Evolutionary conservation across 2,329 filamentous ascomycete species (phyloP), one percentile per base, ranked within the genome.

Genomic region (Cercospora sp.): DNA sequence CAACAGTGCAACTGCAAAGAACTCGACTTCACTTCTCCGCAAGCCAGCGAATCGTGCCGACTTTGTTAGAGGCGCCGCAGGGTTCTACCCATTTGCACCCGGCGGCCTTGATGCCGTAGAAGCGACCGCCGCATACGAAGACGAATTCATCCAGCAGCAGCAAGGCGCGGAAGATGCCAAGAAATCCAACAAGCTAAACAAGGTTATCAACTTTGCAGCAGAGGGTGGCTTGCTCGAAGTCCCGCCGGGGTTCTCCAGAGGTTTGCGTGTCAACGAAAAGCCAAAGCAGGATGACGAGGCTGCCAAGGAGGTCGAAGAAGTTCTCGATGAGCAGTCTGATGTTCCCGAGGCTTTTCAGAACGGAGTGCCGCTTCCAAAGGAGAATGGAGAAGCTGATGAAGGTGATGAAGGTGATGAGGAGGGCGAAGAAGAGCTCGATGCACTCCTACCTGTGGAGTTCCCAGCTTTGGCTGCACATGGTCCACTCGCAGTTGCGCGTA

Each of bases 1-100:
- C 36, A 91, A 89, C 75, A 96, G 91, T 75, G 92, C 91, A 16
- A 97, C 92, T 16, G 94, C 93, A 59, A 99, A 97, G 81, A 97
- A 96, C 77, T 97, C 93, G 2, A 98, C 94, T 0, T 97, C 93
- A 5, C 84, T 97, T 48, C 83, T 91, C 16, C 87, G 95, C 57
- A 96, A 96, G 77, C 94, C 94, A 3, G 94, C 92, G 13, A 90
- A 89, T 66, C 87, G 92, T 70, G 92, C 92, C 31, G 94, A 98
- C 60, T 97, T 98, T 79, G 94, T 98, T 12, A 87, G 94, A 69
- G 95, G 95, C 13, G 94, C 91, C 39, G 93, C 94, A 7, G 94
- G 94, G 0, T 97, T 96, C 81, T 96, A 97, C 68, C 94, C 94
- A 0, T 97, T 98, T 80, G 90, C 93, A 0, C 94, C 94, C 0